These are phyloP conservation scores for Boletus coccyginus DNA, from an alignment of 768 basidiomycete species.

Conservation along the genomic window DNA sequence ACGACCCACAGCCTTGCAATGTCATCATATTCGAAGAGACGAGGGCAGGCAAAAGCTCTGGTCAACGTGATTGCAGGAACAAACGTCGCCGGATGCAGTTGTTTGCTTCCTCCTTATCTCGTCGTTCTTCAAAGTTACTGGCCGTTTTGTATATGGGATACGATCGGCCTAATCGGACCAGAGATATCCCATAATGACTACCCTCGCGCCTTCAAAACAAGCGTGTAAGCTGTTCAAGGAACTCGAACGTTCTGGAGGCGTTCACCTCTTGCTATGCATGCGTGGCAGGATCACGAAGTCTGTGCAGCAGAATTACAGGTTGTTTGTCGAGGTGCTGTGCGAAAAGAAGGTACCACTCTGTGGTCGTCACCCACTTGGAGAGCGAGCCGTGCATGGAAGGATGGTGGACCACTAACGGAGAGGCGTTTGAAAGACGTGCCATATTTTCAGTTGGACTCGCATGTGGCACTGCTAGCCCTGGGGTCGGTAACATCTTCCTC, in stretches of 20 bases:
- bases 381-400: slow-evolving; percentile 31
- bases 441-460: slow-evolving; percentile 35
- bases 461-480: slow-evolving; percentile 38
- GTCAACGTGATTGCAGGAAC: slow-evolving; percentile 39
- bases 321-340: slow-evolving; percentile 41
- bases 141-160: slow-evolving; percentile 31
- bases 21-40: slow-evolving; percentile 30
- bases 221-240: slow-evolving; percentile 33
- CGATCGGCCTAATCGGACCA: slow-evolving; percentile 31
- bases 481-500: slow-evolving; percentile 20
- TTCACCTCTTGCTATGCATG: slow-evolving; percentile 40
- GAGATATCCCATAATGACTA: slow-evolving; percentile 16
- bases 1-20: slow-evolving; percentile 16
- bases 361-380: slow-evolving; percentile 42
- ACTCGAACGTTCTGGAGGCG: slow-evolving; percentile 32
- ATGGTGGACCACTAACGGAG: slow-evolving; percentile 39
- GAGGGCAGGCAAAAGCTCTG: slow-evolving; percentile 37
- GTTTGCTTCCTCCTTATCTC: slow-evolving; percentile 29
- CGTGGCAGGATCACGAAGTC: slow-evolving; percentile 37
- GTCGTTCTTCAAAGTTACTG: slow-evolving; percentile 13
- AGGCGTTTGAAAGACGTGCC: slow-evolving; percentile 25
- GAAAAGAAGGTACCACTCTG: slow-evolving; percentile 33
- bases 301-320: slow-evolving; percentile 36
- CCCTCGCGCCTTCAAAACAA: slow-evolving; percentile 25
- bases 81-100: slow-evolving; percentile 28